These are phyloP conservation scores for Nothophoma quercina DNA, from an alignment of 2,329 filamentous ascomycete species.

Conservation along the genomic window DNA sequence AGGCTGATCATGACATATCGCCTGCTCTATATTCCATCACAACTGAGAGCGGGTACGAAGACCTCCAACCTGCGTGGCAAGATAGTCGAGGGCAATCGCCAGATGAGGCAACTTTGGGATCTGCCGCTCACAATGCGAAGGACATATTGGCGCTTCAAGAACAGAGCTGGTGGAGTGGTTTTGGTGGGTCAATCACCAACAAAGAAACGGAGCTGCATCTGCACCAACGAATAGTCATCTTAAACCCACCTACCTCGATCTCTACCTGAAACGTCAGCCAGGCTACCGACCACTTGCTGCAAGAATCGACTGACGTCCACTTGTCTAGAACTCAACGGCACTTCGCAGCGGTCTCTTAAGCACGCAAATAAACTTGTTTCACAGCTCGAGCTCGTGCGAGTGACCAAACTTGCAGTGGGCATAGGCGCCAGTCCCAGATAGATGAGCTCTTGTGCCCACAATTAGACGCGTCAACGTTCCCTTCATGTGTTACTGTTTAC, in stretches of 20 bases:
- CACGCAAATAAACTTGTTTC: not conserved
- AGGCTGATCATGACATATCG: no score
- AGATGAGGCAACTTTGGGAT: no score
- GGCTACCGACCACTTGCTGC: conserved; percentile 1
- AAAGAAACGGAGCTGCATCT: conserved; percentile 6
- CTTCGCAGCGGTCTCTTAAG: not conserved
- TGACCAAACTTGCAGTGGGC: conserved; percentile 3
- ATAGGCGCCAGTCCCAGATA: conserved; percentile 8
- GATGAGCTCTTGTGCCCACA: conserved; percentile 12
- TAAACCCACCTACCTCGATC: not conserved
- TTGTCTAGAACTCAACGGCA: conserved; percentile 11
- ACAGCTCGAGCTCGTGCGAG: not conserved
- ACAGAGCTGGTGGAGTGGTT: conserved; percentile 10
- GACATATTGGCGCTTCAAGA: not conserved
- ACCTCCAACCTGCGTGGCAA: no score
- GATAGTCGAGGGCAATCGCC: no score
- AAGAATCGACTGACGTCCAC: not conserved
- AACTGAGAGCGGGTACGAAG: no score
- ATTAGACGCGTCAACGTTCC: conserved; percentile 13
- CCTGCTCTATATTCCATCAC: no score
- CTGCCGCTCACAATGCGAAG: no score
- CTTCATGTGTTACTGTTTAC: not conserved
- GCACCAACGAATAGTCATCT: conserved; percentile 5
- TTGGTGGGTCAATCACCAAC: conserved; percentile 7
- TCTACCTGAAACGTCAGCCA: conserved; percentile 11